These are phyloP conservation scores for Diplosphaera chodatii DNA, from an alignment of 139 green algal genomes.

Conservation along the genomic window DNA sequence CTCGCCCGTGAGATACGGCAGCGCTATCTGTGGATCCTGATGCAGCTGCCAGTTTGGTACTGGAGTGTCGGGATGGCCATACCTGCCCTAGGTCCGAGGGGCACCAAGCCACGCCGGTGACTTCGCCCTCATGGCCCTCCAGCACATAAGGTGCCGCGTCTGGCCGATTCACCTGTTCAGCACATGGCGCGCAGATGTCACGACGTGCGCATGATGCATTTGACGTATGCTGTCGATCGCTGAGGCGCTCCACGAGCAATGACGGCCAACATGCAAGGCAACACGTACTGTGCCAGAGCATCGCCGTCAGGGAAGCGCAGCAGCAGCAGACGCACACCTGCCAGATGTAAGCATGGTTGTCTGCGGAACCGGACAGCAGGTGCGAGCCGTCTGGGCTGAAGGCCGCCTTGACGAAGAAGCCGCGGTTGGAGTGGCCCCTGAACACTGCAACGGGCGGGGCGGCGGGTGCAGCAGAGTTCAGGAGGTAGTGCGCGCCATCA, in stretches of 20 bases:
- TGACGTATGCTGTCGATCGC: too few relatives aligned
- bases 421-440: slow-evolving; percentile 42
- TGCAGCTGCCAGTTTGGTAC: too few relatives aligned
- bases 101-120: slow-evolving; percentile 72
- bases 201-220: too few relatives aligned
- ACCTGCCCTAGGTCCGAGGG: slow-evolving; percentile 32
- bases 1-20: too few relatives aligned
- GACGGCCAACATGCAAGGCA: too few relatives aligned
- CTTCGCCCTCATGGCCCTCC: slow-evolving; percentile 54
- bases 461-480: slow-evolving; percentile 26
- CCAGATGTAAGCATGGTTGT: slow-evolving; percentile 61
- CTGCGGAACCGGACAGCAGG: slow-evolving; percentile 53
- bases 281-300: too few relatives aligned
- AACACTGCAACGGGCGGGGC: slow-evolving; percentile 24
- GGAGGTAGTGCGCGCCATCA: slow-evolving; percentile 41
- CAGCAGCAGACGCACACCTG: slow-evolving; percentile 19
- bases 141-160: slow-evolving; percentile 32
- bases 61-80: too few relatives aligned
- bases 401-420: slow-evolving; percentile 65
- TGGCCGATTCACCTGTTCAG: slow-evolving; percentile 39
- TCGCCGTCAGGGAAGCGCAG: too few relatives aligned
- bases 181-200: too few relatives aligned
- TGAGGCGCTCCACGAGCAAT: too few relatives aligned
- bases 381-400: slow-evolving; percentile 57
- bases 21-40: too few relatives aligned